phyloP scores from a whole-genome alignment of 768 basidiomycete species.

The Kwoniella newhampshirensis region DNA sequence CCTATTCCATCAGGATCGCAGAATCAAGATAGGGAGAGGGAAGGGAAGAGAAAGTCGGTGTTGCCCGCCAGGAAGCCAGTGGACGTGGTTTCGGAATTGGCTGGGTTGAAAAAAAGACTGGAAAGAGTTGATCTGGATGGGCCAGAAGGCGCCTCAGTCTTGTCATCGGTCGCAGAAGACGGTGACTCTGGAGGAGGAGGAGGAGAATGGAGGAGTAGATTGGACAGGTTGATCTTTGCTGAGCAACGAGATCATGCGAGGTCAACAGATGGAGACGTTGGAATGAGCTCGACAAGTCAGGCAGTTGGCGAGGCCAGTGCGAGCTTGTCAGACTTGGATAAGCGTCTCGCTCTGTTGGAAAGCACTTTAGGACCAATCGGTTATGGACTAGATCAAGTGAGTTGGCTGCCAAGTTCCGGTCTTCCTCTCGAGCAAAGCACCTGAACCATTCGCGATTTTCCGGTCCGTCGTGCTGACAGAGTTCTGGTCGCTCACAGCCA shows the following conservation, averaged over 20 bases:
- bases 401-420: too few relatives aligned
- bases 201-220: conserved; percentile 6
- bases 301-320: conserved; percentile 49
- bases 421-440: too few relatives aligned
- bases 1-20: conserved; percentile 48
- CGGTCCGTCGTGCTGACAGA: background rate
- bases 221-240: background rate
- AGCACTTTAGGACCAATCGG: conserved; percentile 77
- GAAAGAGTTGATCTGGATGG: conserved; percentile 21
- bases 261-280: too few relatives aligned
- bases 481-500: conserved; percentile 57
- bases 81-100: conserved; percentile 27
- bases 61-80: conserved; percentile 22
- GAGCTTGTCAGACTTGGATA: conserved; percentile 73
- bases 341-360: conserved; percentile 79
- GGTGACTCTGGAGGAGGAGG: background rate
- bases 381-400: conserved; percentile 76
- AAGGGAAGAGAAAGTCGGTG: conserved; percentile 63
- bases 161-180: too few relatives aligned
- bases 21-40: too few relatives aligned
- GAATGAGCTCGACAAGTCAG: too few relatives aligned
- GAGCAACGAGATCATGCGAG: background rate
- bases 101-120: conserved; percentile 30
- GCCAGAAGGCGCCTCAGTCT: too few relatives aligned
- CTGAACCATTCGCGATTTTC: too few relatives aligned